Evolutionary conservation across 306 rosid species (phyloP), one percentile per base, ranked within the genome.

Genomic region (Leucaena leucocephala): DNA sequence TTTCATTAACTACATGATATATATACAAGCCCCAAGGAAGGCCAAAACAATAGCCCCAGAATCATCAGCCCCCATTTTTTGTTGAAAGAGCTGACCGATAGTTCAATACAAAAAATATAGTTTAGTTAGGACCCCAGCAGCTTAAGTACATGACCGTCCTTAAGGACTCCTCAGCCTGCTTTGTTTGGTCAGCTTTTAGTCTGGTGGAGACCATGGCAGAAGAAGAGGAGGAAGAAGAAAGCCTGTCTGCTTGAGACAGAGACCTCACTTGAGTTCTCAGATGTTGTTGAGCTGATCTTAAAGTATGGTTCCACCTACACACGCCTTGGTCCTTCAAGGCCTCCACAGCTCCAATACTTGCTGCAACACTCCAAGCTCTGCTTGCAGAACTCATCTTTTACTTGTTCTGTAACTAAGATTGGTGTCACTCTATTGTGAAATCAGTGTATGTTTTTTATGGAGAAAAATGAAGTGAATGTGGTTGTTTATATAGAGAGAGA

Each of bases 91-190:
- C 7, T 17, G 61, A n/a, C 27, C 2, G 11, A 54, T 8, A 54
- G 46, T 43, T 40, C 43, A 40, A 40, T 40, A 4, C 7, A 40
- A 40, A 40, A 40, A 36, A 49, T 50, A 17, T 50, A 5, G 16
- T 50, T 5, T 50, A 50, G 58, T 54, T 63, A 19, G 68, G 68
- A 35, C 68, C 68, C 68, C 68, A 63, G 9, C 68, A 34, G 4
- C 68, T 63, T 7, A 63, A 35, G 68, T 63, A 35, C 68, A 63
- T 35, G 4, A 61, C 44, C 5, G n/a, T 63, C 21, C 44, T 34
- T 1, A 63, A 6, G 19, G 68, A 34, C 21, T 63, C 43, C 3
- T 35, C 68, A 3, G 68, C 14, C 8, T 63, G 68, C 44, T 35
- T 63, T 14, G 21, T 12, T 0, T 35, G 5, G 17, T 15, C 21